phyloP scores from a whole-genome alignment of 2,329 filamentous ascomycete genomes.

The Cylindrodendrum hubeiense region DNA sequence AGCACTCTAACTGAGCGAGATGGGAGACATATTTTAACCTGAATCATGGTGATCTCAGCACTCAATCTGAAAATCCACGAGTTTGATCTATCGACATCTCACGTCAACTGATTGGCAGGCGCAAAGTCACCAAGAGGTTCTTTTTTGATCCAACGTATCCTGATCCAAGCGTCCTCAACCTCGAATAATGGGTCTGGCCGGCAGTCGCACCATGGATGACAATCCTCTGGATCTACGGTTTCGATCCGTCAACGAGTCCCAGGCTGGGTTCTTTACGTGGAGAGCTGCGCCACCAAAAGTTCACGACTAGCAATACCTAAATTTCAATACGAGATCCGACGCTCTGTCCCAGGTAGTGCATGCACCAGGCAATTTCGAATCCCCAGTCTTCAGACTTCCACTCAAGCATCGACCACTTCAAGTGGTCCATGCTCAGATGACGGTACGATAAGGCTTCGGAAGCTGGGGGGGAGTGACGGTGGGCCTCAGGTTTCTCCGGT shows the following conservation, averaged over 20 bases:
- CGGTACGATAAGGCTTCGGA: constrained; percentile 2
- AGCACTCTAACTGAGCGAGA: background rate
- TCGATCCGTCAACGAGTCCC: too few relatives aligned
- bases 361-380: background rate
- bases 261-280: too few relatives aligned
- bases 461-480: background rate
- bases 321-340: background rate
- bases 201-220: too few relatives aligned
- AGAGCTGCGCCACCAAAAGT: background rate
- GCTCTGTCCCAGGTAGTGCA: background rate
- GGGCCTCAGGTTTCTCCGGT: background rate
- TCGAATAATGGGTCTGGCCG: background rate
- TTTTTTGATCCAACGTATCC: too few relatives aligned
- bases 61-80: background rate
- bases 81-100: background rate
- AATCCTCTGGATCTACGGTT: too few relatives aligned
- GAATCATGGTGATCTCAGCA: background rate
- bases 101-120: background rate
- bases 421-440: constrained; percentile 5
- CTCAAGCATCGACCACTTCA: background rate
- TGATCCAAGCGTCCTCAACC: background rate
- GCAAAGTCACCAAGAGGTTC: too few relatives aligned
- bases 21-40: background rate
- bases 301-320: background rate
- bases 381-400: constrained; percentile 9